Evolutionary conservation across 108 stramenopile genomes (phyloP), one percentile per base, ranked within the genome.

Genomic region (Skeletonema tropicum): DNA sequence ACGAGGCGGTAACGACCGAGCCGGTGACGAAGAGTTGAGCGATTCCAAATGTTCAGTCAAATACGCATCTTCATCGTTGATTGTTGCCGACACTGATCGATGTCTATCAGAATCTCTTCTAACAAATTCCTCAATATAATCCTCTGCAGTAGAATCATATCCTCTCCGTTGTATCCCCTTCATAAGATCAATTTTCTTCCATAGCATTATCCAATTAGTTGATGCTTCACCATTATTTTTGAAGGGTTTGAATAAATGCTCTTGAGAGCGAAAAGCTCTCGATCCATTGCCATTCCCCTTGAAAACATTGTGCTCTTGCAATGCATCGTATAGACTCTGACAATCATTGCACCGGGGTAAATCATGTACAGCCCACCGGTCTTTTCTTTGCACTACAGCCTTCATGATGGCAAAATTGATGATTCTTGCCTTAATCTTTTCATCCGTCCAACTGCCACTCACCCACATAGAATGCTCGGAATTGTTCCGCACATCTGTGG

Each of bases 391-490:
- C 8, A 87, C 31, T 1, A 84, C 80, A 17, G 76, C 61, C 61
- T 87, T 87, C 33, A 82, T 77, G 14, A 42, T 77, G 32, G 86
- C 86, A 36, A 81, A 64, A 59, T 71, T 82, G 10, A 84, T 84
- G 0, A 60, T 74, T 52, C 86, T 19, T 0, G 67, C 35, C 46
- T 84, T 87, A 30, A 87, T 73, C 1, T 39, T 59, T 13, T 87
- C 80, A 32, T 73, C 68, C 30, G 26, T 60, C 86, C 86, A 87
- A 23, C 66, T 66, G 1, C 64, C 46, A 3, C 42, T 41, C 15
- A 71, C 13, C 82, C 82, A 83, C 12, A 84, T 64, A 8, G 67
- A 48, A 59, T 79, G 63, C 46, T 41, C 49, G 3, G 46, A 30
- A 60, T 83, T 71, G 31, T 73, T 55, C 0, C 52, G 52, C 9